A percentile compares a stretch with the other conserved stretches of the same genome.
Conservation (phyloP, 495 filamentous ascomycete species). For the Penicillium herquei region DNA sequence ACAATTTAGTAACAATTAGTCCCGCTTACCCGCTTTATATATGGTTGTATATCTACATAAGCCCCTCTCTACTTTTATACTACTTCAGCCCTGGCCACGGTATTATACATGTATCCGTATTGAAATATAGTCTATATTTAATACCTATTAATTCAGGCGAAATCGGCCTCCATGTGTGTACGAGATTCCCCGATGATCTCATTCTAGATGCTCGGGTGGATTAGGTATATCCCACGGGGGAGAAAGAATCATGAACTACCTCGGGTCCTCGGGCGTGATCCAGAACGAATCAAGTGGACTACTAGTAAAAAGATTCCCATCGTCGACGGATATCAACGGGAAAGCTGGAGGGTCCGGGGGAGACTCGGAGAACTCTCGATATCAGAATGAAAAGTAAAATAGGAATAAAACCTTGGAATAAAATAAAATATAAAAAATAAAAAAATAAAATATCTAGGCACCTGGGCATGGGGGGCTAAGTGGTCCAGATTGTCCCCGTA, state of each 20-base stretch:
- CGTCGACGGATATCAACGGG: conserved; percentile 24
- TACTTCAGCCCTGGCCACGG: too few species aligned
- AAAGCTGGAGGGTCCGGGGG: conserved; percentile 17
- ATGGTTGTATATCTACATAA: too few species aligned
- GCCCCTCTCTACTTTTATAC: too few species aligned
- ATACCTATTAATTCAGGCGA: neutral
- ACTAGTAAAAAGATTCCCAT: neutral
- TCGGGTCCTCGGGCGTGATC: conserved; percentile 23
- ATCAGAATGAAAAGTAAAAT: neutral
- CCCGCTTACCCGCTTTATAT: too few species aligned
- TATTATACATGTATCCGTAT: too few species aligned
- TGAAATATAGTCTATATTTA: neutral
- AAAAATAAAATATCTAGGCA: too few species aligned
- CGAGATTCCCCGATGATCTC: conserved; percentile 19
- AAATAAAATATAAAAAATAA: too few species aligned
- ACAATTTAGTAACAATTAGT: too few species aligned
- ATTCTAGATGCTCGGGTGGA: conserved; percentile 23
- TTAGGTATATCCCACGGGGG: conserved; percentile 13
- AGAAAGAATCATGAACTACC: conserved; percentile 11
- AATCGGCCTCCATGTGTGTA: neutral
- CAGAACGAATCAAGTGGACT: neutral
- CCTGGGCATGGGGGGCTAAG: too few species aligned
- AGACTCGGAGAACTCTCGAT: conserved; percentile 31
- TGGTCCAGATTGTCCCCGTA: neutral
- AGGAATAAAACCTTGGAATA: too few species aligned